Evolutionary conservation across 2,329 filamentous ascomycete species (phyloP).

Genomic region (Alternaria longipes): DNA sequence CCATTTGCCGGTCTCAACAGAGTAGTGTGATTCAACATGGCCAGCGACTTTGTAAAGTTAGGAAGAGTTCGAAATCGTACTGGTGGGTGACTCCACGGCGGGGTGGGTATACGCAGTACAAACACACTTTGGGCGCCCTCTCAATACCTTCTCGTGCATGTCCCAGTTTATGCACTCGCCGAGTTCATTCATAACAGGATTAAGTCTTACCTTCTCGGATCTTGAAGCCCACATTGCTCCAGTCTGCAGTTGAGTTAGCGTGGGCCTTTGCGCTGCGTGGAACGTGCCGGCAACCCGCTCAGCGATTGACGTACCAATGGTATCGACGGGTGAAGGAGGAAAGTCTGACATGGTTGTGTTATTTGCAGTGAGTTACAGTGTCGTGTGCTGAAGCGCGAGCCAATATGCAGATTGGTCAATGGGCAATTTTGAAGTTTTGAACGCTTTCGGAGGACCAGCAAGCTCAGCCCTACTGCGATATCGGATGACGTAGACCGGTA

Average conservation of each 20-base stretch:
- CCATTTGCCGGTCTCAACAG: constrained; percentile 78
- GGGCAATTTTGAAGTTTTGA: constrained; percentile 20
- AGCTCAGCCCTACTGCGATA: constrained; percentile 41
- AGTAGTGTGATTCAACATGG: constrained; percentile 89
- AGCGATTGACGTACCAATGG: constrained; percentile 66
- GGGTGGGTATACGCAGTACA: neutral
- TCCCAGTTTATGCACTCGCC: neutral
- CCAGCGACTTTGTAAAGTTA: constrained; percentile 74
- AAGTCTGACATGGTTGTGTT: constrained; percentile 44
- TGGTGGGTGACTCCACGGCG: neutral
- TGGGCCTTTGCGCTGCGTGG: neutral
- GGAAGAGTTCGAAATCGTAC: constrained; percentile 1
- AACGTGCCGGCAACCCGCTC: neutral
- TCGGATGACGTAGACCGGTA: constrained; percentile 39
- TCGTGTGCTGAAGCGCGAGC: constrained; percentile 13
- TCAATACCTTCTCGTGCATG: neutral
- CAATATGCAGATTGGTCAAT: constrained; percentile 17
- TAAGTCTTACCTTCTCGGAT: constrained; percentile 78
- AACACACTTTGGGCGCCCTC: neutral
- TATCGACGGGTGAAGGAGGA: constrained; percentile 79
- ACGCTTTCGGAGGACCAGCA: constrained; percentile 27
- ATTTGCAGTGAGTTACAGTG: constrained; percentile 3
- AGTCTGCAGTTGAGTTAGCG: constrained; percentile 66
- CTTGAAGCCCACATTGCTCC: constrained; percentile 91
- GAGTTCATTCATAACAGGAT: neutral